Evolutionary conservation across 2,329 filamentous ascomycete genomes (phyloP).

Genomic region (Ambrosiella xylebori): DNA sequence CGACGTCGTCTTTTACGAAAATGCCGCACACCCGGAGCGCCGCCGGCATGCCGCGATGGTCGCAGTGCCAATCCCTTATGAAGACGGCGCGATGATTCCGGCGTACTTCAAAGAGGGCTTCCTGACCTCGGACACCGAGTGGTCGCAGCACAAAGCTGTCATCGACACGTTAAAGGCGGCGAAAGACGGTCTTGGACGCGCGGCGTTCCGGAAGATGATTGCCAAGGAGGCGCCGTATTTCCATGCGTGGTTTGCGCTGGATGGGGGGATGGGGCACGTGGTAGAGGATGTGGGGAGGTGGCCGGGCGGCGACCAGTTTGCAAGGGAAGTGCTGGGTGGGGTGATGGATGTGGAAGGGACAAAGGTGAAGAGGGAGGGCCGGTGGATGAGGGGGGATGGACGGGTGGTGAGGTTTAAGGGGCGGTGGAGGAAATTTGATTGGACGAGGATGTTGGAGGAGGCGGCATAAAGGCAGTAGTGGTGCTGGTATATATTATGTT

Average conservation of each 20-base stretch:
- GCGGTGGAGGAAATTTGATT: conserved; percentile 86
- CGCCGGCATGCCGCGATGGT: conserved; percentile 73
- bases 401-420: conserved; percentile 65
- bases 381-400: conserved; percentile 56
- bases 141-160: conserved; percentile 87
- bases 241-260: conserved; percentile 85
- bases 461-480: background rate
- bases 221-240: conserved; percentile 98
- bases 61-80: conserved; percentile 75
- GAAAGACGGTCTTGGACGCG: conserved; percentile 54
- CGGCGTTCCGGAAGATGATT: conserved; percentile 65
- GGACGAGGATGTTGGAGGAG: conserved; percentile 43
- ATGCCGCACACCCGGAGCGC: conserved; percentile 65
- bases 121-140: conserved; percentile 72
- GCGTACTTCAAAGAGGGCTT: conserved; percentile 95
- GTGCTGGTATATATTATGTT: background rate
- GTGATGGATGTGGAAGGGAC: conserved; percentile 75
- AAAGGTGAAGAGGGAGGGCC: conserved; percentile 75
- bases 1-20: conserved; percentile 94
- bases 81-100: conserved; percentile 76
- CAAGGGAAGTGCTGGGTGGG: conserved; percentile 76
- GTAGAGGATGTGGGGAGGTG: conserved; percentile 74
- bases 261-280: conserved; percentile 82
- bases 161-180: conserved; percentile 62
- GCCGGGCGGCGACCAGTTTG: conserved; percentile 86